phyloP scores from a whole-genome alignment of 148 eudicot genomes.

The Dysphania ambrosioides region DNA sequence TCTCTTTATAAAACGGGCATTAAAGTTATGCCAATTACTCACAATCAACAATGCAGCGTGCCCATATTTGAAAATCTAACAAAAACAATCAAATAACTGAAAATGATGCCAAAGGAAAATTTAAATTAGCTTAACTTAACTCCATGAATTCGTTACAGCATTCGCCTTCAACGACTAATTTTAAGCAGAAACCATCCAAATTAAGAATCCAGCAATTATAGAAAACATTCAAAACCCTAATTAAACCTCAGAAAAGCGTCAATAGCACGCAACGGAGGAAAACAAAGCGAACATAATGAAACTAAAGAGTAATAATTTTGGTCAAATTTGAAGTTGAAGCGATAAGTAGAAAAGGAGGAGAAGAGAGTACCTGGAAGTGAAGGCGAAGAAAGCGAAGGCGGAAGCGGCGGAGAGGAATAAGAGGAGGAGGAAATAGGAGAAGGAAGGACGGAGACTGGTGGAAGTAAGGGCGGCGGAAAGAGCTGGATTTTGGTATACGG shows the following conservation, averaged over 20 bases:
- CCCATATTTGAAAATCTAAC: too few relatives aligned
- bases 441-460: conserved; percentile 70
- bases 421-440: conserved; percentile 46
- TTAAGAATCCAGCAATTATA: background rate
- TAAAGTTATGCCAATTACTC: background rate
- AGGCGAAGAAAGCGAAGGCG: conserved; percentile 39
- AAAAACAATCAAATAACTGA: background rate
- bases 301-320: too few relatives aligned
- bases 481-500: conserved; percentile 68
- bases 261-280: background rate
- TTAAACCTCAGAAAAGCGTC: background rate
- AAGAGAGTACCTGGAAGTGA: conserved; percentile 40
- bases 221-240: conserved; percentile 3
- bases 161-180: background rate
- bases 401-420: conserved; percentile 57
- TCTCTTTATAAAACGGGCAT: background rate
- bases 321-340: background rate
- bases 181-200: background rate
- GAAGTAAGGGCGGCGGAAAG: conserved; percentile 76
- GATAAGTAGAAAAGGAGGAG: conserved; percentile 2
- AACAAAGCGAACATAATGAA: too few relatives aligned
- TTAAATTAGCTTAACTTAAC: background rate
- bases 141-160: background rate
- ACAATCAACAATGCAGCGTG: too few relatives aligned
- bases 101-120: background rate